Evolutionary conservation across 768 basidiomycete species (phyloP).

Genomic region (Lyophyllum semitale): DNA sequence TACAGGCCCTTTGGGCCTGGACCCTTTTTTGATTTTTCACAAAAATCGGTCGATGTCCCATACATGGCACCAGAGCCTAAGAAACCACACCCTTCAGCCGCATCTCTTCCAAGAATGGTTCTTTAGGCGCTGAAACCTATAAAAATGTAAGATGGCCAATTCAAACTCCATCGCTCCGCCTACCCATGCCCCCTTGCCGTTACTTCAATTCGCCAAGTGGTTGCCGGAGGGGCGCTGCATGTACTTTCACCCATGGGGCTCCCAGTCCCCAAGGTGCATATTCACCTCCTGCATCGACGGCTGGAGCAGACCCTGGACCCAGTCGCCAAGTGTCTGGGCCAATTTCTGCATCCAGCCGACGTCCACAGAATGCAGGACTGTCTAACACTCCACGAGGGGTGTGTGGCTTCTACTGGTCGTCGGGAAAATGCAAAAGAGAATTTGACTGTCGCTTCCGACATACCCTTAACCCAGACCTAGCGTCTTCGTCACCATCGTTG

Average conservation of each 20-base stretch:
- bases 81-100: neutral
- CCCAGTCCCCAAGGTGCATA: neutral
- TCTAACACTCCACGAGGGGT: conserved; percentile 32
- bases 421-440: conserved; percentile 46
- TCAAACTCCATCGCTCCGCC: conserved; percentile 7
- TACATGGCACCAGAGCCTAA: too few species aligned
- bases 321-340: conserved; percentile 3
- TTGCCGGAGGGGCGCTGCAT: conserved; percentile 45
- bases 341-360: conserved; percentile 5
- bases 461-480: conserved; percentile 11
- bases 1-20: too few species aligned
- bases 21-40: too few species aligned
- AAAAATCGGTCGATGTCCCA: too few species aligned
- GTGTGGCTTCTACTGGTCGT: conserved; percentile 50
- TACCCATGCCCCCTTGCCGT: conserved; percentile 31
- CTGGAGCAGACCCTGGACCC: conserved; percentile 8
- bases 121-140: conserved; percentile 12
- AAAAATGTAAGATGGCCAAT: conserved; percentile 1
- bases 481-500: neutral
- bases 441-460: conserved; percentile 49
- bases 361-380: conserved; percentile 8
- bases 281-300: conserved; percentile 5
- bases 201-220: conserved; percentile 45
- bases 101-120: neutral
- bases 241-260: conserved; percentile 32